Evolutionary conservation across 305 asterid species (phyloP).

Genomic region (Fraxinus xanthoxyloides): DNA sequence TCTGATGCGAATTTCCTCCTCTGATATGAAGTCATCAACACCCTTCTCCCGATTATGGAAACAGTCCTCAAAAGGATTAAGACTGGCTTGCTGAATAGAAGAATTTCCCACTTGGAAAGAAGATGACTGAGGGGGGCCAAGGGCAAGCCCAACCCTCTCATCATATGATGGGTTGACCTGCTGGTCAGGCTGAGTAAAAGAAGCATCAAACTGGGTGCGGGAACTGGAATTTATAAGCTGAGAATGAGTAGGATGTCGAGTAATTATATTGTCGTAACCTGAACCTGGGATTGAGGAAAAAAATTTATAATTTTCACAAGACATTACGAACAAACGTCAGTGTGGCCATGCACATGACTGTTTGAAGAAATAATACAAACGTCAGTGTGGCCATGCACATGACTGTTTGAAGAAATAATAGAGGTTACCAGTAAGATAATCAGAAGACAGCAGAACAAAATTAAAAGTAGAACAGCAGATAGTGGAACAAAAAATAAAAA

Average conservation of each 20-base stretch:
- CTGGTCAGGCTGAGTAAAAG: slow-evolving; percentile 26
- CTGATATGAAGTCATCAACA: slow-evolving; percentile 66
- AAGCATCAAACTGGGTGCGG: slow-evolving; percentile 31
- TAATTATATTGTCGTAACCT: slow-evolving; percentile 31
- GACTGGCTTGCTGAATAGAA: slow-evolving; percentile 41
- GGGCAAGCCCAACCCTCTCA: slow-evolving; percentile 57
- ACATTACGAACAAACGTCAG: background rate
- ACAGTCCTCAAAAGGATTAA: slow-evolving; percentile 77
- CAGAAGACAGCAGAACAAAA: background rate
- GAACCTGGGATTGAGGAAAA: slow-evolving; percentile 19
- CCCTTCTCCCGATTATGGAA: slow-evolving; percentile 60
- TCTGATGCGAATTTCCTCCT: slow-evolving; percentile 82
- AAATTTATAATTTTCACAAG: background rate
- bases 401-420: background rate
- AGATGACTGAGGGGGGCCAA: slow-evolving; percentile 68
- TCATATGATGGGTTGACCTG: slow-evolving; percentile 35
- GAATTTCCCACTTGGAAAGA: slow-evolving; percentile 42
- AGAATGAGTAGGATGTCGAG: slow-evolving; percentile 35
- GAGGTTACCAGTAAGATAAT: background rate
- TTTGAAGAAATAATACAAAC: background rate
- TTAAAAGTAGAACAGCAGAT: background rate
- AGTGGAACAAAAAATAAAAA: background rate
- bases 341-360: background rate
- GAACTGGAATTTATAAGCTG: slow-evolving; percentile 32
- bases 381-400: background rate